Conservation (phyloP, 257 asterid species). For the Perilla frutescens region DNA sequence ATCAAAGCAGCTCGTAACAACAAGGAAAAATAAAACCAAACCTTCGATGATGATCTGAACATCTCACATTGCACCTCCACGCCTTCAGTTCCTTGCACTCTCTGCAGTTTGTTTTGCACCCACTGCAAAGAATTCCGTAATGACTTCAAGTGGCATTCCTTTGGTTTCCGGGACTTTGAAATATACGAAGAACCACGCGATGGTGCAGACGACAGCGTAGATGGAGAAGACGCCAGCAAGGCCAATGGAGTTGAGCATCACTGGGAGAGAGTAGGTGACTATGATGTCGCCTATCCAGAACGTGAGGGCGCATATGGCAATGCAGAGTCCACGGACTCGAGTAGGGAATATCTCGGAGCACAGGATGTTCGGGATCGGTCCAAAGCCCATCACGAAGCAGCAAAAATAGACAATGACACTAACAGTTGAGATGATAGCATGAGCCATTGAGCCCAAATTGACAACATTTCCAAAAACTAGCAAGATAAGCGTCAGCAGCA, state of each 20-base stretch:
- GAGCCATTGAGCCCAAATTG: slow-evolving; percentile 54
- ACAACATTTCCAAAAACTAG: slow-evolving; percentile 73
- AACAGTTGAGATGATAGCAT: slow-evolving; percentile 75
- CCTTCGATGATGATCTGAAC: slow-evolving; percentile 11
- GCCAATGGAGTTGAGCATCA: slow-evolving; percentile 77
- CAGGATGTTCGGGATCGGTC: slow-evolving; percentile 96
- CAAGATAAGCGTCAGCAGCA: slow-evolving; percentile 60
- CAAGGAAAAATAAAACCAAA: not conserved
- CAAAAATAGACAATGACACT: slow-evolving; percentile 89
- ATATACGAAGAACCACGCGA: slow-evolving; percentile 78
- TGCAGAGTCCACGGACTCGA: slow-evolving; percentile 92
- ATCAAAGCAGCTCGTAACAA: slow-evolving; percentile 10
- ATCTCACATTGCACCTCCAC: no score
- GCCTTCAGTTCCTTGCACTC: slow-evolving; percentile 32
- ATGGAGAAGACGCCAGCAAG: slow-evolving; percentile 82
- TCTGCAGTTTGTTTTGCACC: slow-evolving; percentile 69
- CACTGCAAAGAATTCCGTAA: slow-evolving; percentile 82
- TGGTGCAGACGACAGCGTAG: slow-evolving; percentile 67
- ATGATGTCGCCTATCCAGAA: slow-evolving; percentile 87
- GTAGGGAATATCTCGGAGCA: slow-evolving; percentile 97
- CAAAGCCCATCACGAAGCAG: slow-evolving; percentile 91
- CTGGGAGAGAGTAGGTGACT: slow-evolving; percentile 76
- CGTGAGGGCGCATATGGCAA: slow-evolving; percentile 89
- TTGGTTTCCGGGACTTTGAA: slow-evolving; percentile 90
- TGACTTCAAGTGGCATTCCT: slow-evolving; percentile 98